Conservation (phyloP, 2,329 filamentous ascomycete genomes). For the Bimuria novae-zelandiae region DNA sequence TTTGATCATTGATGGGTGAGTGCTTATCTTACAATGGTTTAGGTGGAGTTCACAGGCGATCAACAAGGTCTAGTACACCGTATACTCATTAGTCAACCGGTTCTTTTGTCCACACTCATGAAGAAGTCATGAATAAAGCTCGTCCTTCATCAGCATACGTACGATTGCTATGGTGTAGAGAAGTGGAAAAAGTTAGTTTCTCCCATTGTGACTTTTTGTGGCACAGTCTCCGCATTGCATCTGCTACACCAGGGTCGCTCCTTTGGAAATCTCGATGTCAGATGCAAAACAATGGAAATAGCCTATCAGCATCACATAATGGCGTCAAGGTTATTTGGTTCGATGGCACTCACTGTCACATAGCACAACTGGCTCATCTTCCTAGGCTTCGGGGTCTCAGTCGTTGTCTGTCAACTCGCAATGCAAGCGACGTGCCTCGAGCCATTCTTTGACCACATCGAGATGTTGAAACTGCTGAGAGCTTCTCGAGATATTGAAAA, state of each 20-base stretch:
- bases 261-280: neutral
- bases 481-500: neutral
- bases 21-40: neutral
- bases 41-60: neutral
- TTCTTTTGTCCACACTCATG: neutral
- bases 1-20: neutral
- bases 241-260: neutral
- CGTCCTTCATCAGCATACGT: neutral
- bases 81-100: neutral
- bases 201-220: neutral
- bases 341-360: neutral
- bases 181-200: neutral
- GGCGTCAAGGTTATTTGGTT: neutral
- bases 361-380: neutral
- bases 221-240: neutral
- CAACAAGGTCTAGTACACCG: neutral
- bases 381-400: neutral
- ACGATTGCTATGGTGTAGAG: neutral
- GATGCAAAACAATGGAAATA: neutral
- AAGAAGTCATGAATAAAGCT: neutral
- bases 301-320: slow-evolving; percentile 5
- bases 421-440: slow-evolving; percentile 3
- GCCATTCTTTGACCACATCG: slow-evolving; percentile 2
- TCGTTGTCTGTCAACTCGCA: slow-evolving; percentile 8
- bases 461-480: neutral